Conservation (phyloP, 73 alveolate species). For the Paraurostyla sp. region DNA sequence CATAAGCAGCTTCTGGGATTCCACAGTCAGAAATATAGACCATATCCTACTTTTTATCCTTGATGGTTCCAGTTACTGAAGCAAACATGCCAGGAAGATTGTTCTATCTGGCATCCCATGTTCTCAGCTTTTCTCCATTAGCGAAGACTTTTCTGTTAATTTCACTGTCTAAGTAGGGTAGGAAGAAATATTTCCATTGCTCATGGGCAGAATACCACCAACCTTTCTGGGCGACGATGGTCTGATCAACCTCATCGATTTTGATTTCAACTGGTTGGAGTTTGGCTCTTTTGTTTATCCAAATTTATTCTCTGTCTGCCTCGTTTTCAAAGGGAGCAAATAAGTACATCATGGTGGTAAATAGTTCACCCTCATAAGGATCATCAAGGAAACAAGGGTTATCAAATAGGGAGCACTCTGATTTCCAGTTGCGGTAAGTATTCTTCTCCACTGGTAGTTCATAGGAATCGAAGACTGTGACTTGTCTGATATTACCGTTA, state of each 20-base stretch:
- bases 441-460: slow-evolving; percentile 58
- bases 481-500: slow-evolving; percentile 59
- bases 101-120: slow-evolving; percentile 72
- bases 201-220: slow-evolving; percentile 78
- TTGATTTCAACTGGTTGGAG: slow-evolving; percentile 44
- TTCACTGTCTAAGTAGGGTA: neutral
- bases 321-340: slow-evolving; percentile 46
- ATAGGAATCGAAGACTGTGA: slow-evolving; percentile 36
- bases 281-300: slow-evolving; percentile 63
- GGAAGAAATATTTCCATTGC: slow-evolving; percentile 31
- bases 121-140: slow-evolving; percentile 71
- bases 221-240: slow-evolving; percentile 62
- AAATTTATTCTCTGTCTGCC: slow-evolving; percentile 54
- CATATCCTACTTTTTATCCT: slow-evolving; percentile 44
- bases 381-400: slow-evolving; percentile 70
- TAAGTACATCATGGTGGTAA: slow-evolving; percentile 67
- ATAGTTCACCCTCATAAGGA: slow-evolving; percentile 72
- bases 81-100: slow-evolving; percentile 74
- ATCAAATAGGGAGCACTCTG: slow-evolving; percentile 34
- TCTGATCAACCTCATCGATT: slow-evolving; percentile 15
- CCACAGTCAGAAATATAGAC: slow-evolving; percentile 70
- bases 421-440: slow-evolving; percentile 18
- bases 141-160: slow-evolving; percentile 15
- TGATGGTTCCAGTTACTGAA: slow-evolving; percentile 62
- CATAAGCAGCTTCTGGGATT: slow-evolving; percentile 59